Conservation (phyloP, 495 filamentous ascomycete species). For the Penicillium lividum region DNA sequence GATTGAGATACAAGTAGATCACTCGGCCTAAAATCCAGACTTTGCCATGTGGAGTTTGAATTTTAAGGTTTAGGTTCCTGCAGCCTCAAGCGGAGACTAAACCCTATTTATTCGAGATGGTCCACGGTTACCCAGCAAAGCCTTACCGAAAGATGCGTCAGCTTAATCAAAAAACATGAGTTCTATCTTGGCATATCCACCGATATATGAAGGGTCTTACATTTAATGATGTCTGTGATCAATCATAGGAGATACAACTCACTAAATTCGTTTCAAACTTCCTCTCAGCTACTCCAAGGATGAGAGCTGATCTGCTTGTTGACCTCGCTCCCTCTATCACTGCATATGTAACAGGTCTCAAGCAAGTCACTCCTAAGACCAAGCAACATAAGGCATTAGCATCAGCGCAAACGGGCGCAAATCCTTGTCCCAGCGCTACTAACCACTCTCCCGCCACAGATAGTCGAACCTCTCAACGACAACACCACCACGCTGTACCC, state of each 20-base stretch:
- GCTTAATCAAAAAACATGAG: neutral
- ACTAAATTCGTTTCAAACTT: neutral
- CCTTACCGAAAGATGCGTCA: neutral
- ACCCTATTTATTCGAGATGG: neutral
- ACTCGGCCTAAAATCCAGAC: neutral
- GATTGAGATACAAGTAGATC: neutral
- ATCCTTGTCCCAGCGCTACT: slow-evolving; percentile 17
- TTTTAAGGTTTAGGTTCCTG: neutral
- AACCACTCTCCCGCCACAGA: slow-evolving; percentile 7
- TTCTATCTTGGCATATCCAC: neutral
- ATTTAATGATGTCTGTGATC: neutral
- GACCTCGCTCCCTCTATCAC: neutral
- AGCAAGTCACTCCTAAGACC: slow-evolving; percentile 12
- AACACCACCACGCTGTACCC: slow-evolving; percentile 27
- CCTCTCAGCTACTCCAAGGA: neutral
- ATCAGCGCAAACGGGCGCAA: slow-evolving; percentile 14
- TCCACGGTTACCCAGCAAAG: neutral
- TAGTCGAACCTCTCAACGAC: slow-evolving; percentile 17
- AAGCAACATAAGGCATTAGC: slow-evolving; percentile 17
- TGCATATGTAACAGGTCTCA: slow-evolving; percentile 9
- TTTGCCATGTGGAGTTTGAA: neutral
- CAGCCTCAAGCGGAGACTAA: neutral
- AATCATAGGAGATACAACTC: neutral
- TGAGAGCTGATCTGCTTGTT: neutral
- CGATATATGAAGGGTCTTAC: neutral